These are phyloP conservation scores for Monascus ruber DNA, from an alignment of 2,329 filamentous ascomycete species.

Conservation along the genomic window DNA sequence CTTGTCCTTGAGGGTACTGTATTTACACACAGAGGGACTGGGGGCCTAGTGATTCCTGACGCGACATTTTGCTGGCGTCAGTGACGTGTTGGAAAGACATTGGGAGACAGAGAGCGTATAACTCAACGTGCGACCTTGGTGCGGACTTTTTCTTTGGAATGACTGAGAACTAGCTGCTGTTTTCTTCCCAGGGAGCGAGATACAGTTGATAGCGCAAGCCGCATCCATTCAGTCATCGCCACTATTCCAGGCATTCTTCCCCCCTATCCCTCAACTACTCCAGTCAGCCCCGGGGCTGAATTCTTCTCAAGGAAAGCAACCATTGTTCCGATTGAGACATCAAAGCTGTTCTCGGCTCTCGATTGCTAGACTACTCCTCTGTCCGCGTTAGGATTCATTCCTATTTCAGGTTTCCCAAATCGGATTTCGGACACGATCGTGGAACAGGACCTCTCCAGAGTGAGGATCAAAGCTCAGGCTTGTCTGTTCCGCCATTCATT, in stretches of 20 bases:
- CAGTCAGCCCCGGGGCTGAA: neutral
- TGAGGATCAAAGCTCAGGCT: constrained; percentile 92
- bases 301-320: constrained; percentile 1
- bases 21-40: constrained; percentile 57
- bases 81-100: constrained; percentile 11
- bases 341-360: constrained; percentile 2
- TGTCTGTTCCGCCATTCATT: constrained; percentile 47
- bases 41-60: constrained; percentile 7
- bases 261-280: constrained; percentile 2
- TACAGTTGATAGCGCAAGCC: constrained; percentile 3
- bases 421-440: constrained; percentile 6
- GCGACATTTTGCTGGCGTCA: constrained; percentile 4
- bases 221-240: constrained; percentile 6
- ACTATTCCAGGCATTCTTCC: constrained; percentile 7
- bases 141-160: neutral
- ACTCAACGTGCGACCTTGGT: neutral
- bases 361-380: constrained; percentile 5
- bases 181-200: constrained; percentile 6
- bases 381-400: constrained; percentile 9
- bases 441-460: constrained; percentile 71
- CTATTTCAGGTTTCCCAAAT: neutral
- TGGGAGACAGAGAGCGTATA: constrained; percentile 13
- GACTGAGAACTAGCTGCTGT: constrained; percentile 3
- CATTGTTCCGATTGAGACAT: constrained; percentile 4
- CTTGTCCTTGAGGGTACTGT: constrained; percentile 81